phyloP scores from a whole-genome alignment of 441 rosid genomes.

The Populus trichocarpa region DNA sequence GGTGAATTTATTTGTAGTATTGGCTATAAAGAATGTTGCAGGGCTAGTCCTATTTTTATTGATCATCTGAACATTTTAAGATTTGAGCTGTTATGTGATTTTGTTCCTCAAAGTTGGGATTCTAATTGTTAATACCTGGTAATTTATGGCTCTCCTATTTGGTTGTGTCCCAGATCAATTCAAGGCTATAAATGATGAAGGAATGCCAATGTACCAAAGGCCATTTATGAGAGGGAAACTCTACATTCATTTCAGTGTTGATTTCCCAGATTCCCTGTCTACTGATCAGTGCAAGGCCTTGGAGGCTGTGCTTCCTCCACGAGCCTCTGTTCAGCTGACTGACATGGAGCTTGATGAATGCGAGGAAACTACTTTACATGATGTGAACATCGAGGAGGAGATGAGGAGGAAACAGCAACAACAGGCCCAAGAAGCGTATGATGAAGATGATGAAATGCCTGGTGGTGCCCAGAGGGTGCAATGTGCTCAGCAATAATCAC shows the following conservation, averaged over 20 bases:
- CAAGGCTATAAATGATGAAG: constrained; percentile 88
- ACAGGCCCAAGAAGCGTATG: constrained; percentile 71
- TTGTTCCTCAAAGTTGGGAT: neutral
- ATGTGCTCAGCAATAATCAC: constrained; percentile 76
- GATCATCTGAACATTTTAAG: neutral
- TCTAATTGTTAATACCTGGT: neutral
- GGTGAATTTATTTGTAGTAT: neutral
- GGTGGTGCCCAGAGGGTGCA: constrained; percentile 91
- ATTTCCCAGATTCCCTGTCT: constrained; percentile 68
- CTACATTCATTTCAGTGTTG: constrained; percentile 79
- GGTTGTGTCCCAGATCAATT: constrained; percentile 46
- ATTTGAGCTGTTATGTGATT: neutral
- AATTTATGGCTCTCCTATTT: neutral
- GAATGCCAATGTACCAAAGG: constrained; percentile 87
- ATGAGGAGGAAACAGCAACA: constrained; percentile 72
- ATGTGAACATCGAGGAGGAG: constrained; percentile 88
- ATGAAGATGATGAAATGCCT: constrained; percentile 72
- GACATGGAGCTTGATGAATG: constrained; percentile 97
- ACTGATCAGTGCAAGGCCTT: constrained; percentile 69
- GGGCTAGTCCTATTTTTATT: neutral
- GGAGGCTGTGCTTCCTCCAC: constrained; percentile 61
- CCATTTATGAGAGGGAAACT: constrained; percentile 93
- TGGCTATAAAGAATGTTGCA: neutral
- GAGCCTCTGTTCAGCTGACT: constrained; percentile 46
- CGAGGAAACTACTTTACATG: constrained; percentile 82